Evolutionary conservation across 352 stramenopile species (phyloP).

Genomic region (Phytophthora chlamydospora): DNA sequence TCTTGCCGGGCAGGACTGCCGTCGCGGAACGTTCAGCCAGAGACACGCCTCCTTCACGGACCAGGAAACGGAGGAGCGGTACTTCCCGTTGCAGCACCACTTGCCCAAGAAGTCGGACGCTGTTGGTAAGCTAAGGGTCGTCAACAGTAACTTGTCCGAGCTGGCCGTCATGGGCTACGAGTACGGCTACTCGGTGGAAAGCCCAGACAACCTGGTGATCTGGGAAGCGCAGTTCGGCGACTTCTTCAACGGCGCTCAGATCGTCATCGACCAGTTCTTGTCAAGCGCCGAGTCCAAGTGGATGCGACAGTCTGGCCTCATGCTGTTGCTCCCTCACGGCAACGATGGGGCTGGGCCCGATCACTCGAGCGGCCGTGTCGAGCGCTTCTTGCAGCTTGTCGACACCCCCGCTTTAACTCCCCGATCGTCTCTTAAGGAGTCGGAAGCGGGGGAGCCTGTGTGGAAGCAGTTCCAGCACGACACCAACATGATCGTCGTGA

Average conservation of each 20-base stretch:
- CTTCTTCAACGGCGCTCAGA: slow-evolving; percentile 90
- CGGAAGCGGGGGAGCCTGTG: slow-evolving; percentile 28
- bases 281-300: slow-evolving; percentile 89
- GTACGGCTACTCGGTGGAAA: slow-evolving; percentile 90
- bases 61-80: slow-evolving; percentile 75
- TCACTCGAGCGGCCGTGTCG: slow-evolving; percentile 81
- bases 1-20: slow-evolving; percentile 87
- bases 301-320: slow-evolving; percentile 87
- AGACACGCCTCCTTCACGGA: slow-evolving; percentile 88
- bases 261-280: slow-evolving; percentile 91
- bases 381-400: slow-evolving; percentile 90
- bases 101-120: slow-evolving; percentile 41
- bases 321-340: slow-evolving; percentile 87
- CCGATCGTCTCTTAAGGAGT: slow-evolving; percentile 39
- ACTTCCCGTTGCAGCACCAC: slow-evolving; percentile 78
- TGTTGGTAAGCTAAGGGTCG: slow-evolving; percentile 58
- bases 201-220: slow-evolving; percentile 80
- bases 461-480: slow-evolving; percentile 73
- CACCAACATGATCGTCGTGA: slow-evolving; percentile 87
- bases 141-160: slow-evolving; percentile 89
- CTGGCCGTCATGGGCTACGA: slow-evolving; percentile 90
- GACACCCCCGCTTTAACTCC: slow-evolving; percentile 67
- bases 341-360: slow-evolving; percentile 90
- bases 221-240: slow-evolving; percentile 93
- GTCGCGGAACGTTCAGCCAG: slow-evolving; percentile 90